Percentiles rank a stretch among this genome's conserved stretches.
Conservation (phyloP, 2,329 filamentous ascomycete species). For the Juglanconis juglandina region DNA sequence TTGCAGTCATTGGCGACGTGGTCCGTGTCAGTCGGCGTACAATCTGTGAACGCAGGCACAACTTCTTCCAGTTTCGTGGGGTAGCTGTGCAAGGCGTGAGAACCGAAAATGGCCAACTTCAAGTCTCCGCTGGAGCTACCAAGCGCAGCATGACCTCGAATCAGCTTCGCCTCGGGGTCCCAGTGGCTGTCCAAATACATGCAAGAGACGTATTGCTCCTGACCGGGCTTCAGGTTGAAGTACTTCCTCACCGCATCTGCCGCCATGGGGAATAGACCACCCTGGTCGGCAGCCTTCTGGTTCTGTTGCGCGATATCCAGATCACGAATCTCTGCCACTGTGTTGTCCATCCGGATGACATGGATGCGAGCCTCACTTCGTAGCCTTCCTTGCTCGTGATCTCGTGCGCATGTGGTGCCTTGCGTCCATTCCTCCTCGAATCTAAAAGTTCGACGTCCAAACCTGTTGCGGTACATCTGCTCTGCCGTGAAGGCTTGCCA, state of each 20-base stretch:
- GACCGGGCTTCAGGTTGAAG: constrained; percentile 70
- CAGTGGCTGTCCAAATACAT: constrained; percentile 86
- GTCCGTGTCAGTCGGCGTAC: constrained; percentile 79
- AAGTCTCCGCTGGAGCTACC: constrained; percentile 71
- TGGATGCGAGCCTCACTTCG: constrained; percentile 90
- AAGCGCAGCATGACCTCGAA: constrained; percentile 80
- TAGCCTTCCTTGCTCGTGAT: constrained; percentile 68
- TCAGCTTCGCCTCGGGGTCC: constrained; percentile 67
- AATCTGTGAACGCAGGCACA: constrained; percentile 82
- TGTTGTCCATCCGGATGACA: constrained; percentile 77
- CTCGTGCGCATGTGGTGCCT: constrained; percentile 73
- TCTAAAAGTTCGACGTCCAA: constrained; percentile 81
- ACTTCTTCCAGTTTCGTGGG: constrained; percentile 87
- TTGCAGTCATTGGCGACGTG: constrained; percentile 81
- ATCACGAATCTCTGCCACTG: constrained; percentile 77
- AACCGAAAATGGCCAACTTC: constrained; percentile 86
- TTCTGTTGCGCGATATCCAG: constrained; percentile 78
- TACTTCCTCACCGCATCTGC: constrained; percentile 73
- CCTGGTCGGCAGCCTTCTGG: constrained; percentile 62
- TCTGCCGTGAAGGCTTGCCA: constrained; percentile 98
- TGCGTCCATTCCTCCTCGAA: constrained; percentile 95
- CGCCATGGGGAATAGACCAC: constrained; percentile 73
- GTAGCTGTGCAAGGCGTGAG: constrained; percentile 87
- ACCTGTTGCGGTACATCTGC: constrained; percentile 87
- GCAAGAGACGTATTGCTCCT: constrained; percentile 84